Percentiles rank a stretch among this genome's conserved stretches.
phyloP scores from a whole-genome alignment of 148 eudicot species.

The Vaccinium macrocarpon region DNA sequence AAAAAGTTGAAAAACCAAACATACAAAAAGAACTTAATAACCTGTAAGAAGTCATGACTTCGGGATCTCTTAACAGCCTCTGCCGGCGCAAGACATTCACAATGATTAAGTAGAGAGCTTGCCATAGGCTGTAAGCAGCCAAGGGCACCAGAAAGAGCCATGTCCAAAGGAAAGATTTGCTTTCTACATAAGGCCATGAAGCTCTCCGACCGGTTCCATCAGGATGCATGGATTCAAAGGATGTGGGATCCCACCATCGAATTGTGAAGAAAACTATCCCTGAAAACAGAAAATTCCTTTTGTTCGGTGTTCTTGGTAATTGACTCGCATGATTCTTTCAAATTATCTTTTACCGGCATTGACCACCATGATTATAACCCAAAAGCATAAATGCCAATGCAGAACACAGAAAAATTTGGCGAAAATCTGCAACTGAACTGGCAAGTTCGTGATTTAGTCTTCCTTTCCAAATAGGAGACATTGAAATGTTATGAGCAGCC shows the following conservation, averaged over 20 bases:
- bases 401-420: no score
- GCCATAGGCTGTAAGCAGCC: constrained; percentile 86
- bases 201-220: constrained; percentile 65
- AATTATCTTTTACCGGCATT: no score
- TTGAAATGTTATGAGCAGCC: neutral
- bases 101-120: constrained; percentile 75
- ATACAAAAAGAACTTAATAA: constrained; percentile 17
- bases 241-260: constrained; percentile 92
- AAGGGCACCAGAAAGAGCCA: constrained; percentile 92
- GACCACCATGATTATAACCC: no score
- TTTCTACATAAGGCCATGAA: constrained; percentile 86
- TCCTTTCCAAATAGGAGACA: neutral
- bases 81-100: constrained; percentile 88
- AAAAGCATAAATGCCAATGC: no score
- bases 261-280: constrained; percentile 95
- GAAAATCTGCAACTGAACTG: no score
- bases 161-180: constrained; percentile 60
- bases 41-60: constrained; percentile 99
- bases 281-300: constrained; percentile 26
- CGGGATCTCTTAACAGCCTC: constrained; percentile 86
- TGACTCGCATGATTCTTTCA: no score
- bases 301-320: constrained; percentile 8
- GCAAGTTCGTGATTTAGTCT: neutral
- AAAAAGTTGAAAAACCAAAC: neutral
- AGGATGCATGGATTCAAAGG: constrained; percentile 88